Base-by-base conservation (phyloP, 768 basidiomycete species). In the Termitomyces eurrhizus region DNA sequence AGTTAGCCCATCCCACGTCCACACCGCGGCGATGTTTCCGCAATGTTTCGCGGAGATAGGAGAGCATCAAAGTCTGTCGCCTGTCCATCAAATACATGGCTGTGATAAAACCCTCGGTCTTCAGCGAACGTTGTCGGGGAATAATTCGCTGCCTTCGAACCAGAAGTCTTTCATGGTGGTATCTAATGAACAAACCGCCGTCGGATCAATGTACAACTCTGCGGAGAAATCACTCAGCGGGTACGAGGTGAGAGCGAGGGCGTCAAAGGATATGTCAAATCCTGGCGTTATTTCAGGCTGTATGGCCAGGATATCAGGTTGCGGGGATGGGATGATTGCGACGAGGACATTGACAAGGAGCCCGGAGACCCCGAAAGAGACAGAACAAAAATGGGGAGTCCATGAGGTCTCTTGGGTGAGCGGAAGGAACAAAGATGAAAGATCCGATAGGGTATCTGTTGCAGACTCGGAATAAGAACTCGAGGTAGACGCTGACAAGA, bases 271-370 rank as follows among this genome's bases (percentile, higher is more conserved):
- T 63, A 74, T 64, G 61, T 70, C 71, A 59, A 75, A 72, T n/a
- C 72, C 64, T 52, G 68, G 64, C 42, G 69, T 61, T 52, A 69
- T 57, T 50, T 72, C 65, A 52, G 70, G 65, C 36, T 66, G 70
- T 58, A 59, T 66, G 53, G 77, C 76, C 59, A 77, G 75, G 51
- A 70, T 70, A 50, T 78, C 77, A 13, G 75, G 70, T 59, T 72
- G 69, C 46, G 79, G n/a, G n/a, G n/a, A n/a, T n/a, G 77, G 26
- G 78, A 77, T 41, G 76, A 74, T 29, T 73, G 72, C 58, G 74
- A 67, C 52, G 76, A 71, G 64, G 74, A 73, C 5, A 69, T 68
- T 7, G 76, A 74, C 1, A 70, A 70, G 21, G 76, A 73, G 26
- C 64, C 70, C n/a, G 74, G 74, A 7, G 75, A 74, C 36, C 66